Percentiles rank a stretch among this genome's conserved stretches.
These are phyloP conservation scores for Quercus tomentella DNA, from an alignment of 331 rosid species.

Conservation along the genomic window DNA sequence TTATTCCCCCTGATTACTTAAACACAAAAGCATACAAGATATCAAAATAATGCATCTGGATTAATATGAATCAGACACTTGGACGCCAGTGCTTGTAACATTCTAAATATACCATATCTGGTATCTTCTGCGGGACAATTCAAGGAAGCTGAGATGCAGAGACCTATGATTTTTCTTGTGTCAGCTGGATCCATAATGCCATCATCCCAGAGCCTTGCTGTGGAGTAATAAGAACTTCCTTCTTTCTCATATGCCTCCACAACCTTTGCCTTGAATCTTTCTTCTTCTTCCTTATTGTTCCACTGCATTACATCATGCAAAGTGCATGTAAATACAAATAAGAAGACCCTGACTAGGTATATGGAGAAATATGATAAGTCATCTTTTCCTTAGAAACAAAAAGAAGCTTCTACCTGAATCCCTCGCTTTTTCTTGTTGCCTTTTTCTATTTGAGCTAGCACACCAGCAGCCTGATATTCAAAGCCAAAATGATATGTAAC, in stretches of 20 bases:
- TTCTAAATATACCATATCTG: conserved; percentile 87
- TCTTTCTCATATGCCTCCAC: conserved; percentile 79
- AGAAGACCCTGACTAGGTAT: conserved; percentile 1
- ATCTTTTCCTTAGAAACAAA: neutral
- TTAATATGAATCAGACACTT: neutral
- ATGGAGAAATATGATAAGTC: neutral
- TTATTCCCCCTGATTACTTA: neutral
- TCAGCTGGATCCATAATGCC: conserved; percentile 96
- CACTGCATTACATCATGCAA: conserved; percentile 42
- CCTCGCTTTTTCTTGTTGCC: conserved; percentile 84
- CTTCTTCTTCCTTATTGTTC: conserved; percentile 76
- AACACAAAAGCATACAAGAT: neutral
- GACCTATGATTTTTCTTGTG: conserved; percentile 76
- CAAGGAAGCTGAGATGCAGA: conserved; percentile 67
- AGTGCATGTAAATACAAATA: neutral
- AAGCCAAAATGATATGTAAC: neutral
- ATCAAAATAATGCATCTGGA: neutral
- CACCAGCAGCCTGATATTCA: conserved; percentile 80
- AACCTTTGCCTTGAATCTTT: conserved; percentile 62
- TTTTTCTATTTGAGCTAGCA: conserved; percentile 83
- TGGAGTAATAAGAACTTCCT: conserved; percentile 87
- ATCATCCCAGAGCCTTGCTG: conserved; percentile 96
- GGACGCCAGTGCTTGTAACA: conserved; percentile 31
- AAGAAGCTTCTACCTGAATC: conserved; percentile 51
- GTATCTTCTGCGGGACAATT: conserved; percentile 65